Evolutionary conservation across 108 stramenopile species (phyloP).

Genomic region (Pseudonitzschia pungens): DNA sequence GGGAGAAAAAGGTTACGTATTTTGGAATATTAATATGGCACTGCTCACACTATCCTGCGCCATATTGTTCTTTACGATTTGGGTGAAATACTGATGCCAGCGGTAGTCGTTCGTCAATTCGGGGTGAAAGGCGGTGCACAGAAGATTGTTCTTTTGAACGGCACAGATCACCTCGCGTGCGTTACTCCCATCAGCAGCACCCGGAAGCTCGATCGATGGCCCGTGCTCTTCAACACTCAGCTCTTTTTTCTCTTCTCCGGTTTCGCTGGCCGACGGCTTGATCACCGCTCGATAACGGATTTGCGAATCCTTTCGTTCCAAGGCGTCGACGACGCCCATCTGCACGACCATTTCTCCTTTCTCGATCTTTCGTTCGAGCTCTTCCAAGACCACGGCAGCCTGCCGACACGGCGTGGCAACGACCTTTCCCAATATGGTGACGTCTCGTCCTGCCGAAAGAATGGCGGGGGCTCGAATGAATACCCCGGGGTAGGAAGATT

Average conservation of each 20-base stretch:
- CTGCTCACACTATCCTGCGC: not conserved
- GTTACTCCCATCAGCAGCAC: slow-evolving; percentile 80
- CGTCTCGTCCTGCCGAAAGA: slow-evolving; percentile 68
- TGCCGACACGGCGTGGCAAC: slow-evolving; percentile 86
- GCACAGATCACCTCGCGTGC: slow-evolving; percentile 94
- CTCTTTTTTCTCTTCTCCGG: slow-evolving; percentile 29
- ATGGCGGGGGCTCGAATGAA: slow-evolving; percentile 99
- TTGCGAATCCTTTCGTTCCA: slow-evolving; percentile 57
- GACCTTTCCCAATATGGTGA: slow-evolving; percentile 85
- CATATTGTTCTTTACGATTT: slow-evolving; percentile 56
- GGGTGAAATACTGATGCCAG: slow-evolving; percentile 95
- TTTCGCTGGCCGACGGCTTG: slow-evolving; percentile 12
- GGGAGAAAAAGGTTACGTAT: too few species aligned
- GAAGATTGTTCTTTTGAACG: slow-evolving; percentile 72
- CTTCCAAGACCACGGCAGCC: slow-evolving; percentile 79
- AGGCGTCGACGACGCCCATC: slow-evolving; percentile 77
- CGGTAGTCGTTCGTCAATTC: slow-evolving; percentile 90
- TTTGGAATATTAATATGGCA: too few species aligned
- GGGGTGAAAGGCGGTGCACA: slow-evolving; percentile 97
- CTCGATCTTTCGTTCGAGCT: slow-evolving; percentile 75
- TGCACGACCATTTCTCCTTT: slow-evolving; percentile 74
- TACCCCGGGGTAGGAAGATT: slow-evolving; percentile 81
- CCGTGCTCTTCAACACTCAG: slow-evolving; percentile 31
- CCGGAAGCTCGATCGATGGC: slow-evolving; percentile 59
- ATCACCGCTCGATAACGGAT: slow-evolving; percentile 48